phyloP scores from a whole-genome alignment of 768 basidiomycete species.

The Chalciporus pseudorubinellus region DNA sequence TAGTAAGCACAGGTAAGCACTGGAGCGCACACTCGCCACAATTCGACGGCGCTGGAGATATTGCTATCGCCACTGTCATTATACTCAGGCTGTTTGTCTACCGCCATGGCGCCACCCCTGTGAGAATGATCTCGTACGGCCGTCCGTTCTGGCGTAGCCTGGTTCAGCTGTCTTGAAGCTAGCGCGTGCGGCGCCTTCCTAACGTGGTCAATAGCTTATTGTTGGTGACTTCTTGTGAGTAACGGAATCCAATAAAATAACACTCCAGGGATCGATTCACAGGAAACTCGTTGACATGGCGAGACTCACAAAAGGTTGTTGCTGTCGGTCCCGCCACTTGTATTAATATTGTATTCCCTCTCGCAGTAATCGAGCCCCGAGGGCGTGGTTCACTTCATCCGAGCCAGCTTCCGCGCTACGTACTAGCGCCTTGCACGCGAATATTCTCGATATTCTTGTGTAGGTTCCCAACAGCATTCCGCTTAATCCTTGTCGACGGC shows the following conservation, averaged over 20 bases:
- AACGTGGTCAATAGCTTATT: constrained; percentile 29
- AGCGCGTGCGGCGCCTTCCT: constrained; percentile 11
- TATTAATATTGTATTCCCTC: constrained; percentile 18
- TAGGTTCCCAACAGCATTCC: constrained; percentile 25
- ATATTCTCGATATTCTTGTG: constrained; percentile 26
- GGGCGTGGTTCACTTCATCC: constrained; percentile 18
- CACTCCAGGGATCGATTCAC: constrained; percentile 17
- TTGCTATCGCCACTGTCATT: too few species aligned
- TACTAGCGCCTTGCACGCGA: constrained; percentile 26
- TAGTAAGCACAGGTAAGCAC: constrained; percentile 15
- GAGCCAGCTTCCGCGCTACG: constrained; percentile 22
- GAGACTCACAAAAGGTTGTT: constrained; percentile 29
- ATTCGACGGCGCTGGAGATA: too few species aligned
- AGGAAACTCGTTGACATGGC: constrained; percentile 34
- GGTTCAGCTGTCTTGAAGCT: not conserved
- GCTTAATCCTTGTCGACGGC: constrained; percentile 32
- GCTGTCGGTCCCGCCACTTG: constrained; percentile 32
- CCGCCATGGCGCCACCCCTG: not conserved
- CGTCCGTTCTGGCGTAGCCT: not conserved
- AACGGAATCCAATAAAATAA: constrained; percentile 9
- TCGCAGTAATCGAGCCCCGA: constrained; percentile 23
- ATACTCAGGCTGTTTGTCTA: too few species aligned
- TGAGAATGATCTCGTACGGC: not conserved
- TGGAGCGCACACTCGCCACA: not conserved
- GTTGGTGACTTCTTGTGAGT: constrained; percentile 25